Conservation (phyloP, 1,284 basidiomycete genomes). For the Coniophora puteana region DNA sequence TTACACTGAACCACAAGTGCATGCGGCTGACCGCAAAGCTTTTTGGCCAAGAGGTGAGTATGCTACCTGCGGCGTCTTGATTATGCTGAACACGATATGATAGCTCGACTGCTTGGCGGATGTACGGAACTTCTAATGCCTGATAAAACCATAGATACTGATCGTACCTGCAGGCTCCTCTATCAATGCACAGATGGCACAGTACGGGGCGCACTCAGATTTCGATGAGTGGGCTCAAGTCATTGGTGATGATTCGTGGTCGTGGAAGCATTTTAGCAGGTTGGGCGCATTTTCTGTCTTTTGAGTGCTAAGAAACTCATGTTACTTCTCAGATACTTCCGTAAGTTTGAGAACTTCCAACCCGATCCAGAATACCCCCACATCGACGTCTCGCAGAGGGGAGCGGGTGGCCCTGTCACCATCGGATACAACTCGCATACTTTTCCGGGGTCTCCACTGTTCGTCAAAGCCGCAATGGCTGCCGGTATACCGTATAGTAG, state of each 20-base stretch:
- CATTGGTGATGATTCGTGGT: conserved; percentile 57
- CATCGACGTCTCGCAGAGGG: conserved; percentile 42
- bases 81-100: conserved; percentile 3
- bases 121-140: conserved; percentile 39
- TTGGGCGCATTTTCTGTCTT: conserved; percentile 19
- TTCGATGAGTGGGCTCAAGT: conserved; percentile 66
- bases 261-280: conserved; percentile 52
- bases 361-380: conserved; percentile 43
- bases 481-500: conserved; percentile 25
- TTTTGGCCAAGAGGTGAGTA: conserved; percentile 62
- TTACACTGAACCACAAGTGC: conserved; percentile 50
- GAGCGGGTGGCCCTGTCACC: conserved; percentile 47
- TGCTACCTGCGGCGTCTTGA: not conserved
- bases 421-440: conserved; percentile 26
- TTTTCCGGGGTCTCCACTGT: conserved; percentile 19
- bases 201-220: conserved; percentile 64
- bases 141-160: not conserved
- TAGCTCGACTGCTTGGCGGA: conserved; percentile 66
- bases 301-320: not conserved
- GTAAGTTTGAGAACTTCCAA: conserved; percentile 54
- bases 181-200: conserved; percentile 69
- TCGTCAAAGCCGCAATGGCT: conserved; percentile 25
- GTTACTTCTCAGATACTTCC: conserved; percentile 45
- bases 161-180: conserved; percentile 45
- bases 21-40: conserved; percentile 39